Evolutionary conservation across 768 basidiomycete species (phyloP).

Genomic region (Psilocybe azurescens): DNA sequence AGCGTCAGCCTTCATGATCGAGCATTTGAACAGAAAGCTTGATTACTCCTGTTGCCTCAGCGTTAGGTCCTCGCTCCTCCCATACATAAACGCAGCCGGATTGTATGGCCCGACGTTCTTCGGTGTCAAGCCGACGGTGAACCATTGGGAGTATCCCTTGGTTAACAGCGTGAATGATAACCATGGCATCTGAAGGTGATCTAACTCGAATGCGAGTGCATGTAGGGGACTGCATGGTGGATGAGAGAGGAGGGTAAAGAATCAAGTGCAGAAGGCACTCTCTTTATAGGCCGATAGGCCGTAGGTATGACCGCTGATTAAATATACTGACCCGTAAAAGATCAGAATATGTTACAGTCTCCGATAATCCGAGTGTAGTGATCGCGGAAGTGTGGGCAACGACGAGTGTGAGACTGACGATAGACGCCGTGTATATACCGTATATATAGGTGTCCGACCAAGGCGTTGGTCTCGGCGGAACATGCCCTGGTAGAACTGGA

Average conservation of each 20-base stretch:
- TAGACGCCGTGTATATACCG: no score
- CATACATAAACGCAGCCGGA: slow-evolving; percentile 82
- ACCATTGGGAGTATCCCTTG: slow-evolving; percentile 67
- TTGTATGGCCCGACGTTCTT: slow-evolving; percentile 71
- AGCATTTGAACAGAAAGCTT: slow-evolving; percentile 7
- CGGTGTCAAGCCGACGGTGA: slow-evolving; percentile 72
- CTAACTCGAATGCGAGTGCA: slow-evolving; percentile 68
- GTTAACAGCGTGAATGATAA: slow-evolving; percentile 77
- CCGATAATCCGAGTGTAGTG: no score
- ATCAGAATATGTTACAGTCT: no score
- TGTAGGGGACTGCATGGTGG: slow-evolving; percentile 69
- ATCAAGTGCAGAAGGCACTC: not conserved
- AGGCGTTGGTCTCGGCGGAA: no score
- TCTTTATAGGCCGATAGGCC: not conserved
- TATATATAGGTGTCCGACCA: no score
- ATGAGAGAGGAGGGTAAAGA: slow-evolving; percentile 1
- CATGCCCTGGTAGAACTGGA: no score
- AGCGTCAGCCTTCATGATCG: slow-evolving; percentile 12
- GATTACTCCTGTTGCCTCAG: slow-evolving; percentile 68
- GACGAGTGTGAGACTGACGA: no score
- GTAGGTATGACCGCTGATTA: not conserved
- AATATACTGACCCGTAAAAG: no score
- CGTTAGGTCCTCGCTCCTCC: slow-evolving; percentile 77
- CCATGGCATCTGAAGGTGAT: slow-evolving; percentile 68
- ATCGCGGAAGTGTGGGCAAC: no score